phyloP scores from a whole-genome alignment of 345 rosid genomes.

The Corymbia maculata region DNA sequence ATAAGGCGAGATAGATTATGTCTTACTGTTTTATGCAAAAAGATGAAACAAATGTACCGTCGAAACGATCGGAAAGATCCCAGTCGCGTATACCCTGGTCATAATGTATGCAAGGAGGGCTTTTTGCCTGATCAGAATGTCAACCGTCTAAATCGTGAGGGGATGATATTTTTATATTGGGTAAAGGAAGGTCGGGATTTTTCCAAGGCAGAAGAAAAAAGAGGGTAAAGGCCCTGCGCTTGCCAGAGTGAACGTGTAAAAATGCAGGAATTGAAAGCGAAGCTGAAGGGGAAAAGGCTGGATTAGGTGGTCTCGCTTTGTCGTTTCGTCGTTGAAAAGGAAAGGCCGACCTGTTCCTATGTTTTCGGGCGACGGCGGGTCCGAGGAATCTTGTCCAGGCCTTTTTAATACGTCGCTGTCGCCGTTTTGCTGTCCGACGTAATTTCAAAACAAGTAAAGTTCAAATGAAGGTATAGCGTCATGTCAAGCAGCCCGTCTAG shows the following conservation, averaged over 20 bases:
- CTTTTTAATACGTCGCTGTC: background rate
- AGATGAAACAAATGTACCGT: background rate
- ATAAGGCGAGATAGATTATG: background rate
- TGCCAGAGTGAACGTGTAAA: background rate
- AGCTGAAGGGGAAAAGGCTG: background rate
- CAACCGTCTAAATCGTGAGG: background rate
- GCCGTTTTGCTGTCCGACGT: background rate
- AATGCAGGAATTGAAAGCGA: background rate
- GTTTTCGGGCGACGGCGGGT: background rate
- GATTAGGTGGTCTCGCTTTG: background rate
- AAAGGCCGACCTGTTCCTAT: background rate
- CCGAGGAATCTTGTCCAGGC: background rate
- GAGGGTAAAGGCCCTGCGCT: background rate
- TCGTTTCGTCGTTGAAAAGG: background rate
- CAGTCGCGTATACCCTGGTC: background rate
- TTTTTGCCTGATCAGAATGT: background rate
- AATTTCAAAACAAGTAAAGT: accelerated
- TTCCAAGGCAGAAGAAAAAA: background rate
- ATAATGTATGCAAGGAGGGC: background rate
- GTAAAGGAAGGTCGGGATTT: background rate
- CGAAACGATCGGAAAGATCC: background rate
- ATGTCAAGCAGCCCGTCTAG: background rate
- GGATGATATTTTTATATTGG: too few species aligned
- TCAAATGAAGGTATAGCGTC: accelerated
- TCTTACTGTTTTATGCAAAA: background rate